phyloP scores from a whole-genome alignment of 495 filamentous ascomycete species.

The Hypoxylon trugodes region DNA sequence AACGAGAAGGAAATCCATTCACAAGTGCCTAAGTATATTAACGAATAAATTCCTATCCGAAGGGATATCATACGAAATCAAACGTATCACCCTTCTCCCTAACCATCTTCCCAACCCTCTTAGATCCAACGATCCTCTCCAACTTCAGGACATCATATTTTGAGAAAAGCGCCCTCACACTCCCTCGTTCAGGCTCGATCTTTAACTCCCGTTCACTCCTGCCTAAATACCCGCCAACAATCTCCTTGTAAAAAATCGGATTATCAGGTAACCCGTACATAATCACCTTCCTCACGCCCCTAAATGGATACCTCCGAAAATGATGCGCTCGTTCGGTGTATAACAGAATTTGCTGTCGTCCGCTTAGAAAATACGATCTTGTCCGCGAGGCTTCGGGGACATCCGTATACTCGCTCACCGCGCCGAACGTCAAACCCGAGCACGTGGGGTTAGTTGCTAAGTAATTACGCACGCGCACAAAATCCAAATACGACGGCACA shows the following conservation, averaged over 20 bases:
- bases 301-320: constrained; percentile 82
- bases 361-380: constrained; percentile 84
- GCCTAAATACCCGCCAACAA: constrained; percentile 74
- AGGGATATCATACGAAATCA: constrained; percentile 82
- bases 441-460: constrained; percentile 77
- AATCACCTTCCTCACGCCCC: constrained; percentile 79
- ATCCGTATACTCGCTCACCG: constrained; percentile 86
- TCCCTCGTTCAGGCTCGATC: constrained; percentile 60
- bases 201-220: constrained; percentile 62
- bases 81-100: constrained; percentile 87
- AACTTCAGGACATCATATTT: constrained; percentile 88
- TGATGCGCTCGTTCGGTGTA: constrained; percentile 96
- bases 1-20: constrained; percentile 19
- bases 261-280: constrained; percentile 93
- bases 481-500: constrained; percentile 92
- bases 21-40: too few relatives aligned
- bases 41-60: too few relatives aligned
- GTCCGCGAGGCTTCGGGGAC: constrained; percentile 79
- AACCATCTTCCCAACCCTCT: constrained; percentile 78
- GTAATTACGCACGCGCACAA: constrained; percentile 90
- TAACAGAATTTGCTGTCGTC: constrained; percentile 81
- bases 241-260: constrained; percentile 85
- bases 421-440: constrained; percentile 77
- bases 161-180: constrained; percentile 79
- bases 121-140: constrained; percentile 85